Conservation (phyloP, 495 filamentous ascomycete genomes). For the Neurospora discreta region DNA sequence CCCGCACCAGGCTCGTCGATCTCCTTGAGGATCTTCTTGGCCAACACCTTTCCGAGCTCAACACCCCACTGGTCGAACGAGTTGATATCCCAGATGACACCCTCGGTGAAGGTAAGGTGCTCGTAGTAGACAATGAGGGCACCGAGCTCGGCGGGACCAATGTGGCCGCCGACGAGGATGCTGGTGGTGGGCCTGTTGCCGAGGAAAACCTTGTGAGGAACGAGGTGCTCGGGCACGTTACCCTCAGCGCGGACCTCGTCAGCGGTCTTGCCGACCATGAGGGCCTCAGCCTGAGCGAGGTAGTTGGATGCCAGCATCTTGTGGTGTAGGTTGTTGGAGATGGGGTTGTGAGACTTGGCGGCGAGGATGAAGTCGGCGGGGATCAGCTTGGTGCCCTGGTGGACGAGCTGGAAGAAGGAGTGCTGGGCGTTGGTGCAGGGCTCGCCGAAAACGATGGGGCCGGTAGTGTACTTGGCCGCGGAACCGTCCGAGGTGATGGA, state of each 20-base stretch:
- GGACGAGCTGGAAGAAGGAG: conserved; percentile 98
- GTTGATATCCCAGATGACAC: conserved; percentile 98
- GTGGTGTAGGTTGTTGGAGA: conserved; percentile 85
- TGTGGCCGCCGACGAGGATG: conserved; percentile 78
- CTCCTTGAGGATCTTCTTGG: conserved; percentile 78
- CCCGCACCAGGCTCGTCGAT: conserved; percentile 63
- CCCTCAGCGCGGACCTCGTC: conserved; percentile 85
- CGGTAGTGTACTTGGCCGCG: conserved; percentile 94
- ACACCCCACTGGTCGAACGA: conserved; percentile 99
- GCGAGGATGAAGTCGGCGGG: conserved; percentile 96
- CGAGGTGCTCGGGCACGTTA: conserved; percentile 60
- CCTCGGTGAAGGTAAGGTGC: conserved; percentile 95
- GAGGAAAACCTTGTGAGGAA: conserved; percentile 98
- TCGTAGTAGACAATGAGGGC: conserved; percentile 98
- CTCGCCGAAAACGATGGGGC: conserved; percentile 88
- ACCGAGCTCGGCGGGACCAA: conserved; percentile 86
- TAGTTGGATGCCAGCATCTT: conserved; percentile 99
- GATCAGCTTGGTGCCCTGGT: conserved; percentile 98
- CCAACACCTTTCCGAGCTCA: conserved; percentile 90
- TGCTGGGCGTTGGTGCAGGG: conserved; percentile 98
- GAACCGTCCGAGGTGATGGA: conserved; percentile 83
- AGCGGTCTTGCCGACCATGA: conserved; percentile 95
- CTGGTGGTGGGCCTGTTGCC: conserved; percentile 95
- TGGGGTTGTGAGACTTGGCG: conserved; percentile 90
- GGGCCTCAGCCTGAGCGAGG: conserved; percentile 91